phyloP scores from a whole-genome alignment of 208 protist species.

The Spongospora subterranea region DNA sequence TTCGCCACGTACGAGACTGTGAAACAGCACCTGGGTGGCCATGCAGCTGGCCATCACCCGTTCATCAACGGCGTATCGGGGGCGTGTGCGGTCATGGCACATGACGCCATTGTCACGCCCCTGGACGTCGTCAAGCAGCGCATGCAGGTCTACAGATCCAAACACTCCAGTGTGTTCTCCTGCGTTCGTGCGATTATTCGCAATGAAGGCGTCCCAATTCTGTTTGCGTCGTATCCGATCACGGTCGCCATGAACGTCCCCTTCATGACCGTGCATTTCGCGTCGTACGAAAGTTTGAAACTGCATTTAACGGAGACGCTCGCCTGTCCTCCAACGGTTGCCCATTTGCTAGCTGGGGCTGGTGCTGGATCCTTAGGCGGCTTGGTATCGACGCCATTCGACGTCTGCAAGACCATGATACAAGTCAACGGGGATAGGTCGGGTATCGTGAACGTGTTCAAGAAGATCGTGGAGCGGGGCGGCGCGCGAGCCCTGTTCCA shows the following conservation, averaged over 20 bases:
- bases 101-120: conserved; percentile 65
- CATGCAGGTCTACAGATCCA: conserved; percentile 56
- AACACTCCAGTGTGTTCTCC: not conserved
- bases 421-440: conserved; percentile 58
- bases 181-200: conserved; percentile 14
- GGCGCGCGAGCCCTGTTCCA: conserved; percentile 38
- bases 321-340: not conserved
- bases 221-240: conserved; percentile 54
- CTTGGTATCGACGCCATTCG: conserved; percentile 59
- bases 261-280: conserved; percentile 51
- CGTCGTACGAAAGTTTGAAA: conserved; percentile 51
- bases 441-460: not conserved
- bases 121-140: conserved; percentile 65
- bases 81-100: conserved; percentile 58
- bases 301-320: not conserved
- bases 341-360: conserved; percentile 57
- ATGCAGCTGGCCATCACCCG: conserved; percentile 22
- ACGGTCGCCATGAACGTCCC: conserved; percentile 58
- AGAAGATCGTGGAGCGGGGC: conserved; percentile 18
- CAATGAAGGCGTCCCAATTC: not conserved
- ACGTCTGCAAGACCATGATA: conserved; percentile 61
- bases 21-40: not conserved
- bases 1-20: conserved; percentile 55
- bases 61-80: conserved; percentile 50
- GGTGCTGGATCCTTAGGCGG: conserved; percentile 55